Percentiles rank a stretch among this genome's conserved stretches.
Conservation (phyloP, 306 rosid genomes). For the Prunus padus region DNA sequence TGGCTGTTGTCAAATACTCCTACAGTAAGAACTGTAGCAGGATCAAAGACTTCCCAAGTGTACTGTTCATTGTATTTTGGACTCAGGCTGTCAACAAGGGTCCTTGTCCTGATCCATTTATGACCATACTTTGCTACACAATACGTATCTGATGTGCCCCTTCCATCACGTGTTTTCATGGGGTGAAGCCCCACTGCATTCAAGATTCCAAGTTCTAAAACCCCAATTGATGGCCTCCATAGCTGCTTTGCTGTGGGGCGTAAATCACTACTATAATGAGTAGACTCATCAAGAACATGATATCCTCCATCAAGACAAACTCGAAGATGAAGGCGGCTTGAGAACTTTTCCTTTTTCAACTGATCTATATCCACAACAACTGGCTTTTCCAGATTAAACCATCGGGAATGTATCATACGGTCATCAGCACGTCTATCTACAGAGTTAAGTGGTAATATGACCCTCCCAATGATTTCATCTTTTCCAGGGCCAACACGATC, state of each 20-base stretch:
- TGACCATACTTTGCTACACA: conserved; percentile 57
- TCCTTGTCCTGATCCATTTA: conserved; percentile 56
- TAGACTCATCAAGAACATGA: conserved; percentile 60
- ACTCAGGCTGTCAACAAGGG: conserved; percentile 33
- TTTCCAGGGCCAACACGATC: conserved; percentile 49
- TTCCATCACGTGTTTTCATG: conserved; percentile 46
- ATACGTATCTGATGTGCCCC: conserved; percentile 45
- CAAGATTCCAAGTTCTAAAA: conserved; percentile 50
- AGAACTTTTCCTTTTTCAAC: conserved; percentile 43
- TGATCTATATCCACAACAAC: conserved; percentile 41
- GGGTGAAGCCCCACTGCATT: conserved; percentile 46
- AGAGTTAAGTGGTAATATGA: conserved; percentile 28
- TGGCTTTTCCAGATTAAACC: conserved; percentile 51
- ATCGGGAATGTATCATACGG: conserved; percentile 38
- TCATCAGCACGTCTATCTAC: conserved; percentile 41
- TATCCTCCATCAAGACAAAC: conserved; percentile 58
- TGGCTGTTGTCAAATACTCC: conserved; percentile 57
- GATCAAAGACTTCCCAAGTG: conserved; percentile 61
- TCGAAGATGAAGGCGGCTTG: conserved; percentile 50
- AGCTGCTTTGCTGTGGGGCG: conserved; percentile 52
- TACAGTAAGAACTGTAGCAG: conserved; percentile 48
- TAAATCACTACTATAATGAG: conserved; percentile 54
- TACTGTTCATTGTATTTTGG: conserved; percentile 58
- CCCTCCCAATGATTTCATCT: conserved; percentile 44
- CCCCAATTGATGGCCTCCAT: conserved; percentile 48